Evolutionary conservation across 1,139 yeast species (phyloP).

Genomic region (Petasospora rhodanensis): DNA sequence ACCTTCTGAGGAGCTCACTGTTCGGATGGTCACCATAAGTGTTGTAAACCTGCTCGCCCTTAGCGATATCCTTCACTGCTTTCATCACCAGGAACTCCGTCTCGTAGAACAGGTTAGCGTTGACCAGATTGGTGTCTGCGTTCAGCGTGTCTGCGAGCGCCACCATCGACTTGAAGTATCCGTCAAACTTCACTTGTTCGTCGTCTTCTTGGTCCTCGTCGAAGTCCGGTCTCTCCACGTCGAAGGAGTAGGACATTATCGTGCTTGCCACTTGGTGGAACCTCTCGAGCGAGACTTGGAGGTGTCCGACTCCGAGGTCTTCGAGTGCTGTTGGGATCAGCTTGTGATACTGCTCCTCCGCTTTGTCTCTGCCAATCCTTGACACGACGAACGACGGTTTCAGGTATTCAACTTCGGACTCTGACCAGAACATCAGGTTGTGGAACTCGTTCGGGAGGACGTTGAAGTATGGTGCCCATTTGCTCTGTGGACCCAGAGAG

Average conservation of each 20-base stretch:
- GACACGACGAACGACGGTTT: conserved; percentile 66
- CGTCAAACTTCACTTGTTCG: conserved; percentile 38
- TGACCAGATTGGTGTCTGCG: conserved; percentile 75
- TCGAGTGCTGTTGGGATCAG: conserved; percentile 32
- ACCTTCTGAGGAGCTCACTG: conserved; percentile 79
- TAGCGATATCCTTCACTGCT: conserved; percentile 54
- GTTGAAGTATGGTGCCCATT: conserved; percentile 67
- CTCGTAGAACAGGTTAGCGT: conserved; percentile 62
- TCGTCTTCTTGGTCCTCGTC: conserved; percentile 32
- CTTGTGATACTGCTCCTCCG: conserved; percentile 52
- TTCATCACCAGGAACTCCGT: conserved; percentile 56
- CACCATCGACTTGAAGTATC: conserved; percentile 75
- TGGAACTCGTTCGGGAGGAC: conserved; percentile 62
- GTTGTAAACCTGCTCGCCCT: conserved; percentile 76
- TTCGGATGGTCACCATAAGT: conserved; percentile 91
- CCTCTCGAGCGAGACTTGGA: conserved; percentile 27
- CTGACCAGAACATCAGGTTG: conserved; percentile 78
- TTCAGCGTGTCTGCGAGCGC: conserved; percentile 90
- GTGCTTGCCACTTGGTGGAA: conserved; percentile 71
- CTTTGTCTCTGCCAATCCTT: conserved; percentile 67
- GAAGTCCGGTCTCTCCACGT: conserved; percentile 43
- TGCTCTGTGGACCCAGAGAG: conserved; percentile 37
- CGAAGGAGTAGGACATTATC: conserved; percentile 67
- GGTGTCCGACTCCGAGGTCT: conserved; percentile 27
- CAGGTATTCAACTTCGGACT: conserved; percentile 41